A percentile compares a stretch with the other conserved stretches of the same genome.
Evolutionary conservation across 164 flowering plant species (phyloP).

Genomic region (Magnolia officinalis): DNA sequence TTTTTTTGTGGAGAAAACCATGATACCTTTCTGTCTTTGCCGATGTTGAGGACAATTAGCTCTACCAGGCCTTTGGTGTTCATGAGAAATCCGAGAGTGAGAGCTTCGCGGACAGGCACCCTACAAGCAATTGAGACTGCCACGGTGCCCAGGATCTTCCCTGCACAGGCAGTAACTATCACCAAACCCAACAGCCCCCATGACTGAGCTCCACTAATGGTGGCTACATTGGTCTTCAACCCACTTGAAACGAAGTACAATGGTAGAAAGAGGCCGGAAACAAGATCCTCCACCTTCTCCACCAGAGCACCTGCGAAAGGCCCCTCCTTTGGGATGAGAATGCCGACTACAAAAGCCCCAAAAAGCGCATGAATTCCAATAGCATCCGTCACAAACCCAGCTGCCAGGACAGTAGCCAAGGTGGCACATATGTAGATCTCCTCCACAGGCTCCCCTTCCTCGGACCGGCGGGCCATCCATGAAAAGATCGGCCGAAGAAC

Average conservation of each 20-base stretch:
- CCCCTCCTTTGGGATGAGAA: constrained; percentile 75
- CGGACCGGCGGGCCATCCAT: constrained; percentile 51
- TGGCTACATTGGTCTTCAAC: constrained; percentile 69
- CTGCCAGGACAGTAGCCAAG: constrained; percentile 54
- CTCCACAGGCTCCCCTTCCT: constrained; percentile 62
- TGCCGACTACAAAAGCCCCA: constrained; percentile 75
- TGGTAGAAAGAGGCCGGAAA: constrained; percentile 73
- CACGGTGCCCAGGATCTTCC: constrained; percentile 71
- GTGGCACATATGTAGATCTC: constrained; percentile 60
- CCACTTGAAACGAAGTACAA: constrained; percentile 83
- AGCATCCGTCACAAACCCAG: constrained; percentile 61
- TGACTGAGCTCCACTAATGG: constrained; percentile 63
- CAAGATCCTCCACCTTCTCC: constrained; percentile 82
- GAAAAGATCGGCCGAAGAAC: constrained; percentile 41
- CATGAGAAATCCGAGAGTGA: constrained; percentile 74
- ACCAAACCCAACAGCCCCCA: constrained; percentile 84
- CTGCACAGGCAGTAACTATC: constrained; percentile 65
- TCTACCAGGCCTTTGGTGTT: constrained; percentile 86
- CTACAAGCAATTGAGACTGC: constrained; percentile 40
- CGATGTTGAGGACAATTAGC: constrained; percentile 86
- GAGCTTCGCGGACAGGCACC: constrained; percentile 48
- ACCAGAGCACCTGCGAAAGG: constrained; percentile 59
- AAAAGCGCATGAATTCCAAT: constrained; percentile 85
- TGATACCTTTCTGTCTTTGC: constrained; percentile 53
- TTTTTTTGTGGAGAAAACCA: neutral